Evolutionary conservation across 495 filamentous ascomycete species (phyloP), one percentile per base, ranked within the genome.

Genomic region (Talaromyces stipitatus): DNA sequence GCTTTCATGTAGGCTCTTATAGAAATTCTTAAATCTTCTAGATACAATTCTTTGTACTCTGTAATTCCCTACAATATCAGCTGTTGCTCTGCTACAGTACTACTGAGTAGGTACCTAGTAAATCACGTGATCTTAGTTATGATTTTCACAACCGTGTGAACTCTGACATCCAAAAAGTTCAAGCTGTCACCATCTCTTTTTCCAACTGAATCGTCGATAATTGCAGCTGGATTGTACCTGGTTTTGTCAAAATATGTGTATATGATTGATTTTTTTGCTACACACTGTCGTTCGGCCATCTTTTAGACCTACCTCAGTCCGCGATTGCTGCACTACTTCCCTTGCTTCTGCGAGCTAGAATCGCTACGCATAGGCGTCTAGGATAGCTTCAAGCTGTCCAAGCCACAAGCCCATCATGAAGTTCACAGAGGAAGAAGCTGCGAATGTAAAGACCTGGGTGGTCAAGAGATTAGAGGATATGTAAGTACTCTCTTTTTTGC

Each of bases 401-500:
- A 36, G 16, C 51, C 58, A 53, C 46, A n/a, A 26, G 7, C 27
- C 36, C 45, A 55, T 9, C 16, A 96, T 96, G 91, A 74, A 89
- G 60, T 87, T 96, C 62, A 75, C 85, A 23, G 91, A 95, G 51
- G 84, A 80, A 45, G 84, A 96, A 67, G 80, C 84, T 53, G 73
- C 75, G 12, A 75, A 85, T 28, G 78, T 98, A 54, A 95, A 95
- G 78, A 78, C 74, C 55, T 98, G 91, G 91, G 87, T 97, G 58
- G 86, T 95, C 53, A 89, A 85, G 72, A 86, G 90, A 58, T 77
- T 98, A 18, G 92, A 95, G 68, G 86, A 92, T 64, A 95, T 94
- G 91, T 95, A 78, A 64, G 87, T 74, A 28, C 48, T 28, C 23
- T 26, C 11, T 26, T 51, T 26, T 9, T 12, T 26, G 48, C 48